Evolutionary conservation across 2,329 filamentous ascomycete genomes (phyloP), one percentile per base, ranked within the genome.

Genomic region (Ustulina deusta): DNA sequence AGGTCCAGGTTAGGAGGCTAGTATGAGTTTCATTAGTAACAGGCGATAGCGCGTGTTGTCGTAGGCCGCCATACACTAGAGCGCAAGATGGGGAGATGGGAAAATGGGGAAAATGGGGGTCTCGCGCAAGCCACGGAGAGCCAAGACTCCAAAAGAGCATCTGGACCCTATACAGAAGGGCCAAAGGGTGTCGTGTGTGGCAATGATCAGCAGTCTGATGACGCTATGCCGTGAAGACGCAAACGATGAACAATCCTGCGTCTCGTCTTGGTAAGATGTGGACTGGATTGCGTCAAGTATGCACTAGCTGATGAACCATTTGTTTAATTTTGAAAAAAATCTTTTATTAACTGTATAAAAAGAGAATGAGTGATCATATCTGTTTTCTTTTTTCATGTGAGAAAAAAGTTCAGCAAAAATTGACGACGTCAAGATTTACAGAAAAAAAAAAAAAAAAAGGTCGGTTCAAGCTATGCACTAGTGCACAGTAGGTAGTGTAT

Each of bases 131-230:
- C 69, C 69, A 71, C 69, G 62, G 63, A 71, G 42, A 40, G 66
- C 66, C 62, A 65, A 68, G 61, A 62, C 61, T 73, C 69, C 67
- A 48, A 69, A 66, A 74, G 72, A 73, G 72, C 72, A 72, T 74
- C 73, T 74, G 72, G 74, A 63, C 71, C 73, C 71, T 75, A 73
- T 70, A 69, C 71, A 71, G 69, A 65, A 70, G 72, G 70, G 22
- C 51, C 51, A 74, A 71, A 71, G 68, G 55, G 61, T 58, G 66
- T 73, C 70, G 69, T 61, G 74, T 69, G 65, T 68, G 74, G 75
- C 65, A 77, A 74, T 72, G 75, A 77, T 77, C 75, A 74, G 74
- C 75, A 71, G 71, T 65, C 73, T 63, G 73, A 76, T 73, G 74
- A 74, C 74, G 74, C 74, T 75, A 75, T 73, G 65, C 71, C 66